Percentiles rank a stretch among this genome's conserved stretches.
phyloP scores from a whole-genome alignment of 257 asterid species.

The Solanum ahanhuiri region DNA sequence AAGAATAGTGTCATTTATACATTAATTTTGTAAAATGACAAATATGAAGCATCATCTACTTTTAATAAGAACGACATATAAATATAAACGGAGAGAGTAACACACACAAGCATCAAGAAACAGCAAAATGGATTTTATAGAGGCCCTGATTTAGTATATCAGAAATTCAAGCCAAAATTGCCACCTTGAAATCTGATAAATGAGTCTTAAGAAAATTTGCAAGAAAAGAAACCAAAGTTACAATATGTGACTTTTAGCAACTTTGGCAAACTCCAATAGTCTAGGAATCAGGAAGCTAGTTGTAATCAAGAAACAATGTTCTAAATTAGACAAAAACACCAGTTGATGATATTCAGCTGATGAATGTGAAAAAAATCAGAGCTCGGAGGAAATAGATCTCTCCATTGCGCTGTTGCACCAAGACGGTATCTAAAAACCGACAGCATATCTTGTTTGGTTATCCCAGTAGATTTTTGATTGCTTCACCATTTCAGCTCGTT shows the following conservation, averaged over 20 bases:
- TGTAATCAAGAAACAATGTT: neutral
- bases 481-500: conserved; percentile 60
- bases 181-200: neutral
- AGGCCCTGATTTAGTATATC: neutral
- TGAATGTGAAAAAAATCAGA: neutral
- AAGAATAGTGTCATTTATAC: neutral
- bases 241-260: neutral
- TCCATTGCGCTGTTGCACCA: neutral
- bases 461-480: conserved; percentile 70
- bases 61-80: too few relatives aligned
- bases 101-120: neutral
- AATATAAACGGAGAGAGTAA: too few relatives aligned
- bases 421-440: conserved; percentile 39
- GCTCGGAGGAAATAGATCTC: neutral
- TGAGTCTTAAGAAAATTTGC: neutral
- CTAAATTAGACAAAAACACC: neutral
- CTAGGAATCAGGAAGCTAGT: neutral
- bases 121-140: neutral
- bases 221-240: neutral
- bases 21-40: neutral
- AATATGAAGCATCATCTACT: too few relatives aligned
- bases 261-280: neutral
- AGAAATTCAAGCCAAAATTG: neutral
- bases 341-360: neutral
- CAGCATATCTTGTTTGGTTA: conserved; percentile 45